Evolutionary conservation across 169 alveolate species (phyloP).

Genomic region (Plasmodium gonderi): DNA sequence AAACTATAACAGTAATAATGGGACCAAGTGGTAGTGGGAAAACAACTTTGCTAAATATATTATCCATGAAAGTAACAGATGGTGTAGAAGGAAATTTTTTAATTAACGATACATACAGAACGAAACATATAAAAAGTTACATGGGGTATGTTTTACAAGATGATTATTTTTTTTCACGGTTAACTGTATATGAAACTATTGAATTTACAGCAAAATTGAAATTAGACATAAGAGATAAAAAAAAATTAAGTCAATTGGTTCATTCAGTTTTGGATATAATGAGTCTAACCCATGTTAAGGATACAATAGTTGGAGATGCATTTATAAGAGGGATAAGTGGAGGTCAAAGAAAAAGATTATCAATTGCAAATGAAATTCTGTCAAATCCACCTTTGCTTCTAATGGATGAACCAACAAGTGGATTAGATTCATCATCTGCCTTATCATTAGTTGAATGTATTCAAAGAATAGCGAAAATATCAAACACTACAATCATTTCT

Average conservation of each 20-base stretch:
- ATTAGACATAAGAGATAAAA: constrained; percentile 76
- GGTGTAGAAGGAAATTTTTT: constrained; percentile 51
- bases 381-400: constrained; percentile 87
- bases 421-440: constrained; percentile 89
- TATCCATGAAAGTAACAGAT: constrained; percentile 74
- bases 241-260: constrained; percentile 72
- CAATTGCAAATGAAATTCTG: constrained; percentile 89
- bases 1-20: constrained; percentile 69
- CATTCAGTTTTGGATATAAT: constrained; percentile 77
- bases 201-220: constrained; percentile 78
- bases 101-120: constrained; percentile 20
- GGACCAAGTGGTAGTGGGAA: constrained; percentile 88
- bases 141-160: constrained; percentile 77
- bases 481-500: constrained; percentile 79
- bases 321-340: constrained; percentile 84
- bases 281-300: constrained; percentile 80
- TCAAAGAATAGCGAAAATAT: constrained; percentile 55
- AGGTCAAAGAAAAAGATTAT: constrained; percentile 88
- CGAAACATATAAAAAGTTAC: constrained; percentile 28
- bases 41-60: constrained; percentile 81
- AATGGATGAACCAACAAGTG: constrained; percentile 93
- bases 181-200: constrained; percentile 80
- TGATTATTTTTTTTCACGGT: constrained; percentile 77
- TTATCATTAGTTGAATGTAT: constrained; percentile 77
- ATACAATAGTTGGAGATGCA: constrained; percentile 80